Evolutionary conservation across 2,329 filamentous ascomycete species (phyloP).

Genomic region (Chaetomium strumarium): DNA sequence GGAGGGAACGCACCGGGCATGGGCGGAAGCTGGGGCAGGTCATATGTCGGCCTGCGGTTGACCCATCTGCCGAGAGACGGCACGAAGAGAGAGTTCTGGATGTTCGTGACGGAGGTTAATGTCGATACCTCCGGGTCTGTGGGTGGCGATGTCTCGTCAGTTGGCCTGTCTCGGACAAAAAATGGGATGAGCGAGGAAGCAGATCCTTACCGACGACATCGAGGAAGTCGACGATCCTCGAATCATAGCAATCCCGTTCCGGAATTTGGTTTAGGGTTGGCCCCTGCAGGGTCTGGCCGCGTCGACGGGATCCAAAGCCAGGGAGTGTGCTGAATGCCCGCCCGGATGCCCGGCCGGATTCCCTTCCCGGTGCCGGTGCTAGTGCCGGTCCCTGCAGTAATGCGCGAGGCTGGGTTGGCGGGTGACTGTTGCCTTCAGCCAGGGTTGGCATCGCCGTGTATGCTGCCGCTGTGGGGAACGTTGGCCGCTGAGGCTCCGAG

Average conservation of each 20-base stretch:
- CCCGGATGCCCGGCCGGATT: neutral
- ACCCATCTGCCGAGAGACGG: slow-evolving; percentile 71
- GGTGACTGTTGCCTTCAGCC: too few species aligned
- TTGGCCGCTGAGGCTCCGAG: slow-evolving; percentile 24
- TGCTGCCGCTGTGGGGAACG: neutral
- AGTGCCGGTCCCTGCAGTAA: too few species aligned
- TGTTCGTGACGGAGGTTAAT: slow-evolving; percentile 77
- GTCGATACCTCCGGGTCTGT: slow-evolving; percentile 78
- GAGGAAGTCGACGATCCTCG: slow-evolving; percentile 28
- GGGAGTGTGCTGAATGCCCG: neutral
- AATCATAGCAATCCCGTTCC: slow-evolving; percentile 25
- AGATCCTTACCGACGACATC: slow-evolving; percentile 27
- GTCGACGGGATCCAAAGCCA: neutral
- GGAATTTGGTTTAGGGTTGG: neutral
- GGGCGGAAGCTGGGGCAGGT: slow-evolving; percentile 49
- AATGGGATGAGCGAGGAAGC: too few species aligned
- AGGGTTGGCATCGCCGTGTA: too few species aligned
- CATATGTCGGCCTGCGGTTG: slow-evolving; percentile 75
- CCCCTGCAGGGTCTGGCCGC: neutral
- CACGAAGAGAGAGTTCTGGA: slow-evolving; percentile 84
- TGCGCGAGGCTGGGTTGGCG: too few species aligned
- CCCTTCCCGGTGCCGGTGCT: too few species aligned
- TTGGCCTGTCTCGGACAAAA: too few species aligned
- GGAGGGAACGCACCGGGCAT: slow-evolving; percentile 21
- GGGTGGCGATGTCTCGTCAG: neutral